phyloP scores from a whole-genome alignment of 1,284 basidiomycete species.

The Ustilago cynodontis region DNA sequence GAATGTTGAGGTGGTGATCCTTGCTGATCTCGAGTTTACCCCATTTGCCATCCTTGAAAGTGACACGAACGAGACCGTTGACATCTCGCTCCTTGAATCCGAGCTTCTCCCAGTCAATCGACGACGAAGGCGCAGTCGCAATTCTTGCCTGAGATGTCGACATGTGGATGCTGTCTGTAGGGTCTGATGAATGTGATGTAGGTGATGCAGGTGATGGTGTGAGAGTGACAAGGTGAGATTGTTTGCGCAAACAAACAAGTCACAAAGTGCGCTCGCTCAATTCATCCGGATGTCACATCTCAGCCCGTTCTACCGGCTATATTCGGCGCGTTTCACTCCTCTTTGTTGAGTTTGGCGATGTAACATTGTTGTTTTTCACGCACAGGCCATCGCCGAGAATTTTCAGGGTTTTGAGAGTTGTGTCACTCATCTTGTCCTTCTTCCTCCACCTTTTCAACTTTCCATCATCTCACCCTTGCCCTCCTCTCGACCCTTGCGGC shows the following conservation, averaged over 20 bases:
- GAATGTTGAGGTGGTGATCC: slow-evolving; percentile 64
- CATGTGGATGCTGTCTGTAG: slow-evolving; percentile 8
- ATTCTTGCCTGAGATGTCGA: slow-evolving; percentile 31
- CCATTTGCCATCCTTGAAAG: slow-evolving; percentile 62
- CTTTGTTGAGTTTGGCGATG: too few species aligned
- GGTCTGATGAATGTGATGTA: too few species aligned
- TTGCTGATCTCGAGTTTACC: slow-evolving; percentile 57
- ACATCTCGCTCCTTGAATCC: slow-evolving; percentile 56
- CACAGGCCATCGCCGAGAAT: slow-evolving; percentile 4
- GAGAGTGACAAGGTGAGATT: too few species aligned
- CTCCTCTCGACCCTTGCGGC: not conserved
- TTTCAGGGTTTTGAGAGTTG: not conserved
- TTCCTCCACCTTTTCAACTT: slow-evolving; percentile 6
- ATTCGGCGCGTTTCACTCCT: not conserved
- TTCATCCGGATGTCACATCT: too few species aligned
- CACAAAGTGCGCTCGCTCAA: too few species aligned
- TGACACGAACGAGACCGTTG: slow-evolving; percentile 53
- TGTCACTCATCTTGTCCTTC: slow-evolving; percentile 5
- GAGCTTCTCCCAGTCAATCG: slow-evolving; percentile 50
- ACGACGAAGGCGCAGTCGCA: slow-evolving; percentile 43
- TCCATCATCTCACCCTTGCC: not conserved
- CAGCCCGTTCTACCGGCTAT: not conserved
- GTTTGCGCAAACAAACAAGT: not conserved
- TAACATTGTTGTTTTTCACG: not conserved
- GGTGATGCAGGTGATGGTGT: not conserved